A percentile compares a stretch with the other conserved stretches of the same genome.
These are phyloP conservation scores for barrel medic (Medicago truncatula) DNA, from an alignment of 306 rosid genomes.

Conservation along the genomic window DNA sequence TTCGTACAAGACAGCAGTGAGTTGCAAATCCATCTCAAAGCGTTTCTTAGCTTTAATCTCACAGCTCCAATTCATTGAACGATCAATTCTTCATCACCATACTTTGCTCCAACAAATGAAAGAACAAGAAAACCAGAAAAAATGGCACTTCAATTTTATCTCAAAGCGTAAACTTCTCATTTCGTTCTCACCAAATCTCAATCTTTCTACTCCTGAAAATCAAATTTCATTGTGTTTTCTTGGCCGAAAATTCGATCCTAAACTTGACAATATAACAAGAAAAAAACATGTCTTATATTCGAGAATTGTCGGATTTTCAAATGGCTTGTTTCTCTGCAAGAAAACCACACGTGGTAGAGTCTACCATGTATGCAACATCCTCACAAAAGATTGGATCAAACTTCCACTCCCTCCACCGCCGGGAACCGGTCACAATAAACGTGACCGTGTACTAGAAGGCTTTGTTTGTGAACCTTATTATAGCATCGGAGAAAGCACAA, in stretches of 20 bases:
- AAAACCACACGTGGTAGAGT: slow-evolving; percentile 10
- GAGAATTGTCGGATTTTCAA: slow-evolving; percentile 22
- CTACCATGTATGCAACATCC: slow-evolving; percentile 29
- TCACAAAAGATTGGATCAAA: slow-evolving; percentile 14
- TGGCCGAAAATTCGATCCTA: slow-evolving; percentile 11
- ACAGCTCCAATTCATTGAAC: neutral
- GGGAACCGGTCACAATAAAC: neutral
- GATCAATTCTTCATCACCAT: neutral
- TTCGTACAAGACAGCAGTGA: slow-evolving; percentile 28
- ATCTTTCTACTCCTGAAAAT: slow-evolving; percentile 1
- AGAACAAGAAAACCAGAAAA: neutral
- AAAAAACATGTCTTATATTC: neutral
- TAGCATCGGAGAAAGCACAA: neutral
- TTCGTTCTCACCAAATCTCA: neutral
- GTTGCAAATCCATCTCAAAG: slow-evolving; percentile 33
- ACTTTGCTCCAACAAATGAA: neutral
- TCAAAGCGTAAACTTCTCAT: slow-evolving; percentile 11
- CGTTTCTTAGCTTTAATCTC: slow-evolving; percentile 29
- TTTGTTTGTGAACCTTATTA: slow-evolving; percentile 36
- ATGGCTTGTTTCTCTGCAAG: slow-evolving; percentile 35
- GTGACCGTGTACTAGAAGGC: slow-evolving; percentile 6
- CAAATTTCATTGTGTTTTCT: slow-evolving; percentile 26
- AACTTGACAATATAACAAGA: neutral
- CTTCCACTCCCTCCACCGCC: slow-evolving; percentile 30
- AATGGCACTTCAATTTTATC: slow-evolving; percentile 17